phyloP scores from a whole-genome alignment of 2,329 filamentous ascomycete genomes.

The Hyphodiscus sp. region DNA sequence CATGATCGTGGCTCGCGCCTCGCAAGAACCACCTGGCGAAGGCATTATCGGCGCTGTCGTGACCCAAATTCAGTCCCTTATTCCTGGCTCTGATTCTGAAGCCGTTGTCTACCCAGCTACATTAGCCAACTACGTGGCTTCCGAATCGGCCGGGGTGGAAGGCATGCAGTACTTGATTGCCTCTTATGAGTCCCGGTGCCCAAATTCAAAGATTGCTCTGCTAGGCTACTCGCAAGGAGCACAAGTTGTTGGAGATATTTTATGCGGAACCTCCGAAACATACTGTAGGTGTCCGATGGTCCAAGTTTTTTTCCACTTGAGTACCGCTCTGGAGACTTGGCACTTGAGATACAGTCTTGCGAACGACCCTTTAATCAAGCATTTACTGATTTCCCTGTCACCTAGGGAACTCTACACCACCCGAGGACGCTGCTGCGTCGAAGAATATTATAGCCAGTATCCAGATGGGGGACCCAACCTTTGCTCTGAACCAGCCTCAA shows the following conservation, averaged over 20 bases:
- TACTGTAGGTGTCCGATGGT: no score
- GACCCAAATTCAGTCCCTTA: conserved; percentile 23
- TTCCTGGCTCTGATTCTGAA: conserved; percentile 30
- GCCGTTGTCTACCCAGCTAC: conserved; percentile 31
- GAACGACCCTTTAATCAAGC: no score
- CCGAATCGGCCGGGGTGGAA: conserved; percentile 27
- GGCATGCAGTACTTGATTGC: conserved; percentile 28
- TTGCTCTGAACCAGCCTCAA: conserved; percentile 25
- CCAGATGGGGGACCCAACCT: conserved; percentile 33
- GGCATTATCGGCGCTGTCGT: conserved; percentile 31
- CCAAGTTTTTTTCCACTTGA: no score
- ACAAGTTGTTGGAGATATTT: conserved; percentile 26
- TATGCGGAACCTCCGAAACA: conserved; percentile 20
- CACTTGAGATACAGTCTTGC: no score
- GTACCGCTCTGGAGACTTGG: no score
- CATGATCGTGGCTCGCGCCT: conserved; percentile 33
- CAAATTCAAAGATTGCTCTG: conserved; percentile 27
- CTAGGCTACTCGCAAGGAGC: no score
- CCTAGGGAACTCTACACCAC: no score
- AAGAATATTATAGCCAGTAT: conserved; percentile 26
- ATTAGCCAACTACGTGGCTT: conserved; percentile 22
- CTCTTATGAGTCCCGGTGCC: conserved; percentile 28
- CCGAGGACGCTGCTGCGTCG: no score
- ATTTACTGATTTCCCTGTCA: no score
- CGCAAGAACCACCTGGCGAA: conserved; percentile 29